phyloP scores from a whole-genome alignment of 129 eudicot genomes.

The Pseudognaphalium luteoalbum region DNA sequence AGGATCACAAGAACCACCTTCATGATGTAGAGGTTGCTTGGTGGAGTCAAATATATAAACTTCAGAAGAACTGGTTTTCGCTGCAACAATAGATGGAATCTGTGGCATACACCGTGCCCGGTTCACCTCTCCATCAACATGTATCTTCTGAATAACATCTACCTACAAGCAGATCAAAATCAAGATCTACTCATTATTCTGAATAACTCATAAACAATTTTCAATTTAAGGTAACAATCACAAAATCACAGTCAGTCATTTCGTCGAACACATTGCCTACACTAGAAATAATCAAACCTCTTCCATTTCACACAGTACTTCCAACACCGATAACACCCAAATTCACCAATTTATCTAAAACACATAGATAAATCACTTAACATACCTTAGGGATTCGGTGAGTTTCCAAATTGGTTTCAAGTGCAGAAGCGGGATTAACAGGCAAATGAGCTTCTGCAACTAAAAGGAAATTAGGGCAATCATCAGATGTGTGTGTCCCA shows the following conservation, averaged over 20 bases:
- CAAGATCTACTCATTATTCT: background rate
- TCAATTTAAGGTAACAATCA: background rate
- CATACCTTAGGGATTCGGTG: slow-evolving; percentile 64
- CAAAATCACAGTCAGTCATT: background rate
- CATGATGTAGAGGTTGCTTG: slow-evolving; percentile 48
- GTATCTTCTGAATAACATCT: slow-evolving; percentile 68
- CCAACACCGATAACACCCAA: too few relatives aligned
- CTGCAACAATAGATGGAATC: slow-evolving; percentile 67
- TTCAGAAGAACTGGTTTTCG: slow-evolving; percentile 73
- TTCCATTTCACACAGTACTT: too few relatives aligned
- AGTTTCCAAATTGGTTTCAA: slow-evolving; percentile 43
- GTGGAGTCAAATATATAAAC: slow-evolving; percentile 67
- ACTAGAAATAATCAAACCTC: background rate
- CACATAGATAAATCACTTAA: background rate
- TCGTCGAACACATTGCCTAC: background rate
- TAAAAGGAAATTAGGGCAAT: slow-evolving; percentile 66
- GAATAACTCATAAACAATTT: background rate
- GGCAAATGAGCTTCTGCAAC: slow-evolving; percentile 84
- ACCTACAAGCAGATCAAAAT: slow-evolving; percentile 43
- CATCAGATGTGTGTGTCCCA: slow-evolving; percentile 97
- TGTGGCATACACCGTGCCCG: slow-evolving; percentile 89
- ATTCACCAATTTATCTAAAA: background rate
- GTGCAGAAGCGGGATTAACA: slow-evolving; percentile 42
- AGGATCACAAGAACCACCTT: slow-evolving; percentile 65
- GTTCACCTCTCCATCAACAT: slow-evolving; percentile 97